Evolutionary conservation across 2,329 filamentous ascomycete genomes (phyloP).

Genomic region (Verticillium nonalfalfae): DNA sequence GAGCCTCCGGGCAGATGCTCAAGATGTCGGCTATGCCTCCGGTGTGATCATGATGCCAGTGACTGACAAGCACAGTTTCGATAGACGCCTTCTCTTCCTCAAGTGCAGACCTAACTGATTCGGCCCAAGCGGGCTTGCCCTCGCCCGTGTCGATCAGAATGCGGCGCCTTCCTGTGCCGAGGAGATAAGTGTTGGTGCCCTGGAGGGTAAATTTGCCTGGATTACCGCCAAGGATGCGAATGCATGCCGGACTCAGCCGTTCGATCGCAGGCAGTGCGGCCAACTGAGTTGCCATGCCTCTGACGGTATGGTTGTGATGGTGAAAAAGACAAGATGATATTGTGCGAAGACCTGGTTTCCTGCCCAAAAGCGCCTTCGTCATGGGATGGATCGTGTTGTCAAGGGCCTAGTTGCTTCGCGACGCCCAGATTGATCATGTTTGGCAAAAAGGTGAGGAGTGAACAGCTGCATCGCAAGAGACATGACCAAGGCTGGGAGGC

Average conservation of each 20-base stretch:
- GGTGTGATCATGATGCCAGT: conserved; percentile 88
- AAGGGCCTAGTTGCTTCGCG: no score
- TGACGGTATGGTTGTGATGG: background rate
- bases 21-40: conserved; percentile 68
- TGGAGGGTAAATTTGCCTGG: conserved; percentile 73
- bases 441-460: background rate
- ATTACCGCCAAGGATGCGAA: conserved; percentile 85
- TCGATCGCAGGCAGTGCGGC: conserved; percentile 66
- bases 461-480: background rate
- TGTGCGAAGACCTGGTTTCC: background rate
- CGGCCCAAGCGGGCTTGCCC: conserved; percentile 68
- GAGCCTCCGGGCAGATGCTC: conserved; percentile 52
- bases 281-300: conserved; percentile 54
- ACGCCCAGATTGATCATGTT: background rate
- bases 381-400: background rate
- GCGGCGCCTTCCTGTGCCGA: conserved; percentile 67
- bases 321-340: background rate
- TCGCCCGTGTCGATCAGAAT: conserved; percentile 89
- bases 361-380: background rate
- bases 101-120: conserved; percentile 58
- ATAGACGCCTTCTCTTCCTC: conserved; percentile 62
- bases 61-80: conserved; percentile 69
- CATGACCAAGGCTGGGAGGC: no score
- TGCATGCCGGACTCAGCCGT: conserved; percentile 68
- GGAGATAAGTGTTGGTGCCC: conserved; percentile 90